Conservation (phyloP, 805 yeast genomes). For the Ogataea parapolymorpha region DNA sequence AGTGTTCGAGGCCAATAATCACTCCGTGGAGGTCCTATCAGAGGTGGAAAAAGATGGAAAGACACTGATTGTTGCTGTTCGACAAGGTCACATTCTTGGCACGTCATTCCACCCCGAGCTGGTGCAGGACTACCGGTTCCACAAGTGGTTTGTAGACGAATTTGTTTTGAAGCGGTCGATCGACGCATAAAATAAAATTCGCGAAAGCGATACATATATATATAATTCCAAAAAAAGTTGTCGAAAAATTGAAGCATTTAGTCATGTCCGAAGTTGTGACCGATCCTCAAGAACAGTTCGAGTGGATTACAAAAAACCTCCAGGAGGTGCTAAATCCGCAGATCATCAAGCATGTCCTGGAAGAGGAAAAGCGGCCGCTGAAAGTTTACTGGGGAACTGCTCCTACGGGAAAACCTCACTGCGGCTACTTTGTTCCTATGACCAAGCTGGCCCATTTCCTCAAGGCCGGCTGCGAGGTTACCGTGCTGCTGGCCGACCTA, state of each 20-base stretch:
- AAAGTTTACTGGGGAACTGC: slow-evolving; percentile 99
- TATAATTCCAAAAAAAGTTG: not conserved
- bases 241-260: not conserved
- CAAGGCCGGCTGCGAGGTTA: slow-evolving; percentile 94
- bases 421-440: slow-evolving; percentile 99
- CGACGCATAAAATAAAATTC: slow-evolving; percentile 1
- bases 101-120: slow-evolving; percentile 84
- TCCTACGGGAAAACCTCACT: slow-evolving; percentile 97
- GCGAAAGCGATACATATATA: not conserved
- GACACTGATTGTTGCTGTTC: slow-evolving; percentile 63
- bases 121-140: slow-evolving; percentile 52
- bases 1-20: slow-evolving; percentile 12
- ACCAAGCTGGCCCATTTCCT: slow-evolving; percentile 91
- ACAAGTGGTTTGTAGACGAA: slow-evolving; percentile 64
- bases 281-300: slow-evolving; percentile 61
- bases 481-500: slow-evolving; percentile 86
- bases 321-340: slow-evolving; percentile 91
- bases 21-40: slow-evolving; percentile 42
- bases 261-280: slow-evolving; percentile 26
- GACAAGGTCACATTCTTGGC: slow-evolving; percentile 64
- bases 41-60: slow-evolving; percentile 31
- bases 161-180: slow-evolving; percentile 39
- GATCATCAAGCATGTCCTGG: slow-evolving; percentile 80
- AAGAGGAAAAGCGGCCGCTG: slow-evolving; percentile 76
- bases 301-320: slow-evolving; percentile 75